Percentiles rank a stretch among this genome's conserved stretches.
Evolutionary conservation across 2,329 filamentous ascomycete species (phyloP).

Genomic region (Fusarium albosuccineum): DNA sequence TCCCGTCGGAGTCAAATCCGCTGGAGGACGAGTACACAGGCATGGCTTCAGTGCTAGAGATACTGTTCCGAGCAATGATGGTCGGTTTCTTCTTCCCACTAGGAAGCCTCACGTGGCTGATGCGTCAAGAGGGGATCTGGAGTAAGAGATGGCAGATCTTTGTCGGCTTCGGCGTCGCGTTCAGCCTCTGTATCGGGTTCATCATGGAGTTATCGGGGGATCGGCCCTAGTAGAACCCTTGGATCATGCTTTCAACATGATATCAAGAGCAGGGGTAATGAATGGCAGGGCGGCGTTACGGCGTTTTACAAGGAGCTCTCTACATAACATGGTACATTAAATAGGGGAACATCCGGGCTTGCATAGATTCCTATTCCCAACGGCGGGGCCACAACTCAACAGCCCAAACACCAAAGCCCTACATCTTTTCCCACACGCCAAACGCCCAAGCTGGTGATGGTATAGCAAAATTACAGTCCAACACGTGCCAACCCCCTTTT

Average conservation of each 20-base stretch:
- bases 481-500: slow-evolving; percentile 27
- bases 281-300: slow-evolving; percentile 11
- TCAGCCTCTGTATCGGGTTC: slow-evolving; percentile 83
- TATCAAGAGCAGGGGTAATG: slow-evolving; percentile 1
- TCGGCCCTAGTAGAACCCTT: slow-evolving; percentile 29
- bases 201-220: slow-evolving; percentile 64
- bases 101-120: slow-evolving; percentile 85
- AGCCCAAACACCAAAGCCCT: slow-evolving; percentile 22
- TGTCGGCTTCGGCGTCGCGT: slow-evolving; percentile 84
- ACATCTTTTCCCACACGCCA: slow-evolving; percentile 40
- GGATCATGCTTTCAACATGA: not conserved
- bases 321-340: slow-evolving; percentile 24
- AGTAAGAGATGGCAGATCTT: slow-evolving; percentile 86
- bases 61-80: slow-evolving; percentile 87
- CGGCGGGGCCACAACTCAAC: slow-evolving; percentile 21
- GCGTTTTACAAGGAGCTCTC: slow-evolving; percentile 16
- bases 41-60: slow-evolving; percentile 74
- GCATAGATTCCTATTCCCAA: slow-evolving; percentile 39
- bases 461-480: slow-evolving; percentile 40
- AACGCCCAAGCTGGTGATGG: slow-evolving; percentile 43
- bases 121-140: slow-evolving; percentile 90
- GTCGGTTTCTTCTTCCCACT: slow-evolving; percentile 97
- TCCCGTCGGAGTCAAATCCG: slow-evolving; percentile 54
- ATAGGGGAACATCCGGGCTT: slow-evolving; percentile 26
- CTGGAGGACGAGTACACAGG: slow-evolving; percentile 64